Evolutionary conservation across 2,329 filamentous ascomycete genomes (phyloP).

Genomic region (Sporothrix euskadiensis): DNA sequence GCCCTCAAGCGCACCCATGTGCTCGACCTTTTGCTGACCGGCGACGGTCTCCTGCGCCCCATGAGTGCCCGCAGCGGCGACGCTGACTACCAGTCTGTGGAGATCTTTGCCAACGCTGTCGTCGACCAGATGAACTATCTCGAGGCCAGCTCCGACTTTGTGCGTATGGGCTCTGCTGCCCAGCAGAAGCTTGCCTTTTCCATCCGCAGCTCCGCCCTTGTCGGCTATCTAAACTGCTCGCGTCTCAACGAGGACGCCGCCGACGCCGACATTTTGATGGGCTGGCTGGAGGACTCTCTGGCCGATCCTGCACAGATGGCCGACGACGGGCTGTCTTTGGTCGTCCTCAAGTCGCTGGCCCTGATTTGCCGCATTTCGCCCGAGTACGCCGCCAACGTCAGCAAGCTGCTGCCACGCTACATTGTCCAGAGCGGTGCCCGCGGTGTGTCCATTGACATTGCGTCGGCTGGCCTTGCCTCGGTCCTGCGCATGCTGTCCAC

Average conservation of each 20-base stretch:
- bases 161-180: constrained; percentile 79
- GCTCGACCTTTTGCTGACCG: constrained; percentile 70
- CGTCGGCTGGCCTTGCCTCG: constrained; percentile 80
- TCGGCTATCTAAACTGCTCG: constrained; percentile 82
- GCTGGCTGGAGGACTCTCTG: constrained; percentile 83
- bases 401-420: constrained; percentile 77
- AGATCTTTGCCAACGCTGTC: constrained; percentile 69
- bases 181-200: constrained; percentile 85
- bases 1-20: constrained; percentile 63
- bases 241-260: constrained; percentile 79
- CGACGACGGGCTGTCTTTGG: constrained; percentile 72
- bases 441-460: constrained; percentile 68
- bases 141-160: constrained; percentile 86
- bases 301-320: constrained; percentile 79
- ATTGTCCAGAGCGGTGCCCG: constrained; percentile 80
- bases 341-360: constrained; percentile 78
- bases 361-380: constrained; percentile 76
- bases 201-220: constrained; percentile 79
- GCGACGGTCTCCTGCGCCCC: constrained; percentile 50
- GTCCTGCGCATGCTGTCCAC: constrained; percentile 81
- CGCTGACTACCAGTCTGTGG: constrained; percentile 57
- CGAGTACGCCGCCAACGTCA: constrained; percentile 71
- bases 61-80: constrained; percentile 48
- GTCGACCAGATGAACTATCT: constrained; percentile 81
- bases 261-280: constrained; percentile 74